Evolutionary conservation across 2,329 filamentous ascomycete genomes (phyloP).

Genomic region (Trichothecium sympodiale): DNA sequence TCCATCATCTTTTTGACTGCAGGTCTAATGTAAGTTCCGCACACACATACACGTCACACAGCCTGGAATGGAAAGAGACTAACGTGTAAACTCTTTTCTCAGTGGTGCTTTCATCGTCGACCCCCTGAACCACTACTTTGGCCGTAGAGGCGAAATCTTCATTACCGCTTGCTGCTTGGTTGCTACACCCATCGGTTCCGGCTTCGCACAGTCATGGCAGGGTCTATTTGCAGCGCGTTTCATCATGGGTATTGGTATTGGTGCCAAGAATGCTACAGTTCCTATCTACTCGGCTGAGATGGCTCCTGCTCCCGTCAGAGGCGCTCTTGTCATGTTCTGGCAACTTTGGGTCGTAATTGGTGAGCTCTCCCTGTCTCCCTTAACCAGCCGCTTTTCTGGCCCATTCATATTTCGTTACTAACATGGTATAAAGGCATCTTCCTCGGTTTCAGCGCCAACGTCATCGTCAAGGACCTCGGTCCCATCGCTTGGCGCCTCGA

Average conservation of each 20-base stretch:
- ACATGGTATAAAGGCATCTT: conserved; percentile 20
- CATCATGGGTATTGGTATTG: conserved; percentile 57
- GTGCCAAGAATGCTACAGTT: conserved; percentile 50
- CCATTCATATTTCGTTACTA: too few relatives aligned
- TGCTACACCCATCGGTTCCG: conserved; percentile 39
- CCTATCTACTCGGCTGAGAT: conserved; percentile 67
- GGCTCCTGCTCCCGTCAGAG: conserved; percentile 53
- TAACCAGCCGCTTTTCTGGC: conserved; percentile 8
- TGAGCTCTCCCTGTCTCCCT: too few relatives aligned
- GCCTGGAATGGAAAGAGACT: conserved; percentile 1
- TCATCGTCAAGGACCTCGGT: conserved; percentile 40
- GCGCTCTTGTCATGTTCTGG: conserved; percentile 74
- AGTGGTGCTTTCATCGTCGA: conserved; percentile 30
- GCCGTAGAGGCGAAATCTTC: conserved; percentile 55
- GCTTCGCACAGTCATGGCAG: conserved; percentile 50
- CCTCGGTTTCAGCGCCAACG: conserved; percentile 40
- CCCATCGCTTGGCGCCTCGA: conserved; percentile 50
- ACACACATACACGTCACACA: background rate
- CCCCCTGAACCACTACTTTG: conserved; percentile 50
- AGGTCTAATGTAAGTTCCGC: conserved; percentile 42
- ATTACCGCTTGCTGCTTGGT: conserved; percentile 34
- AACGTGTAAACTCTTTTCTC: conserved; percentile 38
- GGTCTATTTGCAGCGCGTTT: conserved; percentile 54
- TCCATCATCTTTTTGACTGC: conserved; percentile 27
- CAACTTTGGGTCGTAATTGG: conserved; percentile 14